These are phyloP conservation scores for Calonectria ilicicola DNA, from an alignment of 2,329 filamentous ascomycete genomes.

Conservation along the genomic window DNA sequence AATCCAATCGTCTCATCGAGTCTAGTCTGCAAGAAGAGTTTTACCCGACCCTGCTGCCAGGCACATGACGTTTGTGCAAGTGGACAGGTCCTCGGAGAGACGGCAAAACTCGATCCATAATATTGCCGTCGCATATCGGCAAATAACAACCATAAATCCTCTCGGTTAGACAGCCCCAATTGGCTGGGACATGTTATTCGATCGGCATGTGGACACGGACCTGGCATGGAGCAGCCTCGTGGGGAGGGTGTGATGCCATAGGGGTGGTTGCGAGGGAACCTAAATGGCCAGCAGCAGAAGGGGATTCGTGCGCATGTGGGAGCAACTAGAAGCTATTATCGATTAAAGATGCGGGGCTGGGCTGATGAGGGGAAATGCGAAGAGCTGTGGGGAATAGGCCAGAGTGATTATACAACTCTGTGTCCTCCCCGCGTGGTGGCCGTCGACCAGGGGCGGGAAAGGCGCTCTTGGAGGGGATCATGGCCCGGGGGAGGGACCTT, in stretches of 20 bases:
- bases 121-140: slow-evolving; percentile 21
- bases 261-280: neutral
- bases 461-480: slow-evolving; percentile 5
- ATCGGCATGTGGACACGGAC: neutral
- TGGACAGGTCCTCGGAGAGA: neutral
- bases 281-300: neutral
- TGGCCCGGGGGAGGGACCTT: slow-evolving; percentile 6
- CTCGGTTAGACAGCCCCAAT: neutral
- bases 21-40: neutral
- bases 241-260: neutral
- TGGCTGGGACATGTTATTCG: neutral
- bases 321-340: neutral
- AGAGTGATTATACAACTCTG: neutral
- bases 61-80: neutral
- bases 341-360: slow-evolving; percentile 9
- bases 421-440: neutral
- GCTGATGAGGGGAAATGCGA: neutral
- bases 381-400: neutral
- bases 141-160: slow-evolving; percentile 8
- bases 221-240: neutral
- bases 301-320: slow-evolving; percentile 26
- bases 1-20: neutral
- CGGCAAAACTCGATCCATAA: slow-evolving; percentile 26
- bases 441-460: slow-evolving; percentile 17
- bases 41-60: slow-evolving; percentile 5